Percentiles rank a stretch among this genome's conserved stretches.
Evolutionary conservation across 2,329 filamentous ascomycete species (phyloP).

Genomic region (Tolypocladium tundrense): DNA sequence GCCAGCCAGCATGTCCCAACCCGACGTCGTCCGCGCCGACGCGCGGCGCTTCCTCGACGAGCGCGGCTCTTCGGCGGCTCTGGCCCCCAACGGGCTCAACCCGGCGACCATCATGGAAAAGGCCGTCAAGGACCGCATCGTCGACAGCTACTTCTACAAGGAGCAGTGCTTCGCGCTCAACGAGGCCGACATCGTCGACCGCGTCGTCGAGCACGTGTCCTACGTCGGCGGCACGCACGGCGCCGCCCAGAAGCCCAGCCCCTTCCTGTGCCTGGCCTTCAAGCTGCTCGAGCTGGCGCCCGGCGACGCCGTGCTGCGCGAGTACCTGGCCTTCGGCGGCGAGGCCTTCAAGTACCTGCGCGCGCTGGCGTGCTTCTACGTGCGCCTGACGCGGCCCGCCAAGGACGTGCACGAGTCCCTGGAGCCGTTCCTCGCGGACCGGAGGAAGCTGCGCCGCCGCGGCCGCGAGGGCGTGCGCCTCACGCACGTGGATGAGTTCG

Average conservation of each 20-base stretch:
- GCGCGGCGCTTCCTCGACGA: conserved; percentile 79
- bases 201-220: conserved; percentile 70
- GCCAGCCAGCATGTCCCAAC: conserved; percentile 19
- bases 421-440: conserved; percentile 75
- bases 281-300: conserved; percentile 88
- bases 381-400: conserved; percentile 75
- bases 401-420: conserved; percentile 71
- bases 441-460: conserved; percentile 70
- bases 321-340: conserved; percentile 69
- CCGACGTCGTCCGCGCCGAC: conserved; percentile 61
- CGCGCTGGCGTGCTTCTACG: conserved; percentile 83
- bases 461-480: conserved; percentile 64
- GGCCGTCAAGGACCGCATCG: conserved; percentile 87
- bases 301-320: conserved; percentile 63
- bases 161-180: conserved; percentile 97
- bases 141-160: conserved; percentile 95
- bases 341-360: conserved; percentile 79
- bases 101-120: conserved; percentile 95
- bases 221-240: conserved; percentile 87
- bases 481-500: conserved; percentile 82
- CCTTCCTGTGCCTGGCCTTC: conserved; percentile 89
- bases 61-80: conserved; percentile 65
- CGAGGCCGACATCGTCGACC: conserved; percentile 71
- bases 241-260: conserved; percentile 72
- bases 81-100: conserved; percentile 81